These are phyloP conservation scores for Aureobasidium subglaciale DNA, from an alignment of 2,329 filamentous ascomycete genomes.

Conservation along the genomic window DNA sequence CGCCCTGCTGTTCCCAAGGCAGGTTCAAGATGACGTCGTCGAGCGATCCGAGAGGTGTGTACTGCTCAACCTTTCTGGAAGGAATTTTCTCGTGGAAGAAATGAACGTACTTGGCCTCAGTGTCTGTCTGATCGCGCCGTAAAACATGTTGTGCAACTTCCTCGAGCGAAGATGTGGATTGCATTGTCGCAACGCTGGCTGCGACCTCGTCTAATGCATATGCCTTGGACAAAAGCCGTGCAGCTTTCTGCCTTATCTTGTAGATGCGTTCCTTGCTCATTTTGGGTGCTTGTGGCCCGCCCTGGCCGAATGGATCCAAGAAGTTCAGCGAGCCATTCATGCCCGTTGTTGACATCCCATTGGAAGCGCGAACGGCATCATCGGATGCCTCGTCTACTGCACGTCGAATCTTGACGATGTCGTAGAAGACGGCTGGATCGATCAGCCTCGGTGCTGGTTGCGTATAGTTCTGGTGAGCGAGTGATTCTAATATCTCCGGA, in stretches of 20 bases:
- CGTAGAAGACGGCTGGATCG: conserved; percentile 74
- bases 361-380: conserved; percentile 69
- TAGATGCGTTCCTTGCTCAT: conserved; percentile 70
- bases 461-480: conserved; percentile 74
- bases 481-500: conserved; percentile 67
- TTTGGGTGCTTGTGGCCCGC: conserved; percentile 49
- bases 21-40: conserved; percentile 59
- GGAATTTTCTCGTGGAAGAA: conserved; percentile 91
- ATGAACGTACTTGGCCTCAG: conserved; percentile 78
- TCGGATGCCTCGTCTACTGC: conserved; percentile 74
- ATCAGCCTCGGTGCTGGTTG: conserved; percentile 68
- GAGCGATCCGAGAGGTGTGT: conserved; percentile 60
- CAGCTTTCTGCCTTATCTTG: conserved; percentile 73
- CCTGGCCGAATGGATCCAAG: conserved; percentile 40
- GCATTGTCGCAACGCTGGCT: conserved; percentile 76
- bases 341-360: conserved; percentile 60
- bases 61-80: conserved; percentile 63
- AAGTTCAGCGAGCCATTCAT: conserved; percentile 52
- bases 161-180: conserved; percentile 68
- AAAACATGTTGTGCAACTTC: conserved; percentile 68
- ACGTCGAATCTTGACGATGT: conserved; percentile 73
- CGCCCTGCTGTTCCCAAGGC: conserved; percentile 57
- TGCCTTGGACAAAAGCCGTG: conserved; percentile 67
- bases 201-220: conserved; percentile 79
- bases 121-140: conserved; percentile 58